Percentiles rank a stretch among this genome's conserved stretches.
Evolutionary conservation across 2,329 filamentous ascomycete species (phyloP).

Genomic region (Sporothrix schenckii): DNA sequence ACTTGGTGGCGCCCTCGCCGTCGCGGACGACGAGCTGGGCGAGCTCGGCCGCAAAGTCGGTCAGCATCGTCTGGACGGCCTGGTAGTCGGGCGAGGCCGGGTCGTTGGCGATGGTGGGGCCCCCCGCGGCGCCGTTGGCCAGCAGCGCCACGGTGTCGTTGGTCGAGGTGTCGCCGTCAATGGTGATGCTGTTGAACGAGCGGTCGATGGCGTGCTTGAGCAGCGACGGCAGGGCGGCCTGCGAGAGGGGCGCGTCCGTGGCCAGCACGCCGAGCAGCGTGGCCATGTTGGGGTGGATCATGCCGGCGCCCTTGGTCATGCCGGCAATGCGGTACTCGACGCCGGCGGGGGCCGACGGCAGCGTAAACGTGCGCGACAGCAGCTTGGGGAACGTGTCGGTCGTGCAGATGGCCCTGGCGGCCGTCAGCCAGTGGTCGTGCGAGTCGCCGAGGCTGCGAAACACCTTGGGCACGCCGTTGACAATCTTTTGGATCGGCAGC

Average conservation of each 20-base stretch:
- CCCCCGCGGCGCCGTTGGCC: conserved; percentile 91
- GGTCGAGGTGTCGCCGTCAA: conserved; percentile 95
- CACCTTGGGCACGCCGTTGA: conserved; percentile 77
- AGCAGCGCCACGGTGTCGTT: conserved; percentile 94
- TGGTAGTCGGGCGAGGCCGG: conserved; percentile 63
- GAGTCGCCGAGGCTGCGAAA: conserved; percentile 70
- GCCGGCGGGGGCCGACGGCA: conserved; percentile 72
- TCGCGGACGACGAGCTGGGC: conserved; percentile 94
- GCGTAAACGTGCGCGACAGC: conserved; percentile 77
- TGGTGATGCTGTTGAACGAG: conserved; percentile 95
- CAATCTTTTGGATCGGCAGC: conserved; percentile 88
- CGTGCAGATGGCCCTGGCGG: conserved; percentile 92
- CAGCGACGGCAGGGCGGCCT: conserved; percentile 66
- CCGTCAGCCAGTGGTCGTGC: conserved; percentile 83
- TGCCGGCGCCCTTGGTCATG: conserved; percentile 97
- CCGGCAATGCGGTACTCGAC: conserved; percentile 83
- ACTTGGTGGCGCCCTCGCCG: conserved; percentile 97
- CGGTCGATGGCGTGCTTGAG: conserved; percentile 75
- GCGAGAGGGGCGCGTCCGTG: conserved; percentile 81
- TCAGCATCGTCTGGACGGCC: conserved; percentile 72
- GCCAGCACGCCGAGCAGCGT: conserved; percentile 89
- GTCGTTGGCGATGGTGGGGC: conserved; percentile 61
- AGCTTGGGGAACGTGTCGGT: conserved; percentile 99
- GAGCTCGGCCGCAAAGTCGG: conserved; percentile 77
- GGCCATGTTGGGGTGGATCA: conserved; percentile 99